Base-by-base conservation (phyloP, 2,329 filamentous ascomycete genomes). In the Aureobasidium sp. region DNA sequence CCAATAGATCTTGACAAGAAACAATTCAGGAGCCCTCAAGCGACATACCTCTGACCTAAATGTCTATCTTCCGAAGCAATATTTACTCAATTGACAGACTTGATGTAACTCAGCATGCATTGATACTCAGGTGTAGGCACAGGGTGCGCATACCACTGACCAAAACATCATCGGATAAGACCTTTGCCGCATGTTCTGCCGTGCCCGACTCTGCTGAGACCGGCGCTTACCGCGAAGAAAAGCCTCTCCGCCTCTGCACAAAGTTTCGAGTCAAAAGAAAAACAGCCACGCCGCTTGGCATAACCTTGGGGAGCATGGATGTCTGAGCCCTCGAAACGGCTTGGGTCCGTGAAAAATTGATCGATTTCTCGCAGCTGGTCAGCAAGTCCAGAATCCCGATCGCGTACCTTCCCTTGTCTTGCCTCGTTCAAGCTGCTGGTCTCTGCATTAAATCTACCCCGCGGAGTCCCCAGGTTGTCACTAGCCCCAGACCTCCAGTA, bases 381-480 rank as follows among this genome's bases (percentile, higher is more conserved):
- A 58, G 55, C 55, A 37, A 57, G 37, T 15, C 55, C 29, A 37
- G 42, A 2, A 10, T 13, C 5, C 26, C 36, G 51, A 55, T 36
- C 55, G 44, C 42, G 20, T 10, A 58, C 55, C 41, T 17, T 37
- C 42, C 27, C n/a, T 44, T 12, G n/a, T 29, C 20, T 37, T 39
- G 48, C 48, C 27, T 26, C 29, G 15, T 46, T 47, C 32, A 47
- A 9, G 29, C 27, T 41, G 27, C 5, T 47, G 29, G 1, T 36
- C 29, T 58, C 27, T 47, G 55, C 41, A 48, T 39, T n/a, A 9
- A 20, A 34, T 12, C 37, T 58, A 39, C 55, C 55, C 55, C 42
- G 42, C 55, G 55, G 55, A 58, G 42, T 56, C 55, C 55, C 55
- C 55, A 58, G 29, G 20, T 44, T 17, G 39, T 39, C 29, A 37